Percentiles rank a stretch among this genome's conserved stretches.
phyloP scores from a whole-genome alignment of 2,329 filamentous ascomycete genomes.

The Colletotrichum trifolii region DNA sequence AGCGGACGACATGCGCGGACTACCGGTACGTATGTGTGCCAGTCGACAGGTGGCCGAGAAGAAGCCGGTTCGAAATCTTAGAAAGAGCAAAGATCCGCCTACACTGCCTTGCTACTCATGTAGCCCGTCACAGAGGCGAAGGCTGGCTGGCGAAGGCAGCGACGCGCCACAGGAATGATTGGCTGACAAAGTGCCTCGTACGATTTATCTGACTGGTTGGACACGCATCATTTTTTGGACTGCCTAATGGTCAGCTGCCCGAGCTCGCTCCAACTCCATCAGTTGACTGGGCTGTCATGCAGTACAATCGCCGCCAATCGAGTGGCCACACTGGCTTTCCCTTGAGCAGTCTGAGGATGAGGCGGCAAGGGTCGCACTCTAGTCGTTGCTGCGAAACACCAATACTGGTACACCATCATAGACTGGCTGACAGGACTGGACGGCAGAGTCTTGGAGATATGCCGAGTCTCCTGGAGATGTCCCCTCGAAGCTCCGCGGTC shows the following conservation, averaged over 20 bases:
- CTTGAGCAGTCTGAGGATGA: constrained; percentile 24
- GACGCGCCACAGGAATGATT: constrained; percentile 22
- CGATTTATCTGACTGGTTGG: constrained; percentile 36
- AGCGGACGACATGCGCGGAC: neutral
- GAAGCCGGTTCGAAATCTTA: constrained; percentile 5
- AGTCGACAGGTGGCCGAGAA: constrained; percentile 13
- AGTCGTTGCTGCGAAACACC: neutral
- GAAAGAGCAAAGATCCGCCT: no score
- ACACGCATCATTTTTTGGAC: constrained; percentile 25
- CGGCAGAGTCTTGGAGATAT: constrained; percentile 9
- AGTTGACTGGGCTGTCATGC: constrained; percentile 24
- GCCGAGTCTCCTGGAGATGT: constrained; percentile 26
- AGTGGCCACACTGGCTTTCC: constrained; percentile 14
- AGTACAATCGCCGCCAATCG: constrained; percentile 1
- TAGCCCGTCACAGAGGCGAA: neutral
- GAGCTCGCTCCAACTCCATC: neutral
- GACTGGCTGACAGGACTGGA: constrained; percentile 9
- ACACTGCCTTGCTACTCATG: neutral
- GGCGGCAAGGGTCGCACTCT: constrained; percentile 12
- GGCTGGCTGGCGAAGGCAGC: constrained; percentile 3
- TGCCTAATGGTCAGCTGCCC: constrained; percentile 35
- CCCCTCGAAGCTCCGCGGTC: neutral
- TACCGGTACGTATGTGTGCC: neutral
- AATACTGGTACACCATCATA: no score
- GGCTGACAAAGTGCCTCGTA: constrained; percentile 30